These are phyloP conservation scores for Chloromonas sp. DNA, from an alignment of 163 green algal genomes.

Conservation along the genomic window DNA sequence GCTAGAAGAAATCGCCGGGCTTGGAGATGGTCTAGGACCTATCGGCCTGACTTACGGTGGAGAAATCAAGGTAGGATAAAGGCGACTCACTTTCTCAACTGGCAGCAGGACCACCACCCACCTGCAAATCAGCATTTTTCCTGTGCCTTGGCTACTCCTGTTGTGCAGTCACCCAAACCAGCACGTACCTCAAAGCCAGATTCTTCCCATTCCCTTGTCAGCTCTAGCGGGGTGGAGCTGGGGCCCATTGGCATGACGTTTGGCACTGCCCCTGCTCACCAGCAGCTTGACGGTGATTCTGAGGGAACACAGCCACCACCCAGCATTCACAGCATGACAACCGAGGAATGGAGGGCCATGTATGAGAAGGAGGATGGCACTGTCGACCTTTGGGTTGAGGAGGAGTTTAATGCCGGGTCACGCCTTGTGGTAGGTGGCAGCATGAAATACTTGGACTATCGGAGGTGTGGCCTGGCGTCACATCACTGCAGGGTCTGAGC, in stretches of 20 bases:
- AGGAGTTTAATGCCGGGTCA: constrained; percentile 90
- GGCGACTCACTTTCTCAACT: no score
- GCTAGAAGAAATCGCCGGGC: not conserved
- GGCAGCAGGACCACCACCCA: no score
- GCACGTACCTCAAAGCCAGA: no score
- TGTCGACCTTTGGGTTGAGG: constrained; percentile 88
- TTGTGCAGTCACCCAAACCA: no score
- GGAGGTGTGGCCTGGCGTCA: no score
- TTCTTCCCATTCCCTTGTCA: not conserved
- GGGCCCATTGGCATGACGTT: constrained; percentile 48
- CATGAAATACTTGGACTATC: not conserved
- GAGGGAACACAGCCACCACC: not conserved
- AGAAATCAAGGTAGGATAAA: not conserved
- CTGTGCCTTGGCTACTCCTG: no score
- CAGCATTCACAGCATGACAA: constrained; percentile 66
- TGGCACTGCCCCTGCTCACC: not conserved
- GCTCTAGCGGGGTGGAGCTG: constrained; percentile 11
- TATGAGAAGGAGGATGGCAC: constrained; percentile 56
- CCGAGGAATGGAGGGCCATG: constrained; percentile 64
- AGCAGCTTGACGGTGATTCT: no score
- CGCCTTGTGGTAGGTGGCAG: constrained; percentile 60
- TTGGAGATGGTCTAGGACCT: not conserved
- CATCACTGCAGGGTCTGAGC: no score
- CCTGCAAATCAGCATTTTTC: no score
- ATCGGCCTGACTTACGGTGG: not conserved